Evolutionary conservation across 805 yeast species (phyloP).

Genomic region (Yamadazyma insecticola): DNA sequence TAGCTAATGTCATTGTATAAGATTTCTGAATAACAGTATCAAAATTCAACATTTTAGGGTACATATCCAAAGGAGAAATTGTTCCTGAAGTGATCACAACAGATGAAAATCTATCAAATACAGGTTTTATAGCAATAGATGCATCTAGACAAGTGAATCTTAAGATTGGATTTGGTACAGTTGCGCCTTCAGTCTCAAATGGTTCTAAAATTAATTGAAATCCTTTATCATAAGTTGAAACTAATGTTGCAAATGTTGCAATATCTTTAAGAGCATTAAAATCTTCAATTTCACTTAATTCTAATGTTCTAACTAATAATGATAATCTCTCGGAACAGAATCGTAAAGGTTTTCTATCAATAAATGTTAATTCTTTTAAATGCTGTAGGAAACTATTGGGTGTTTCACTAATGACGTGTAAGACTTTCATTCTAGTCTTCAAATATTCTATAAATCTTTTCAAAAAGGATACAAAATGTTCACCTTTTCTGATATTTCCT

Average conservation of each 20-base stretch:
- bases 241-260: constrained; percentile 94
- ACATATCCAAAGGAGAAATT: constrained; percentile 97
- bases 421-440: constrained; percentile 94
- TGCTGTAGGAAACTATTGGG: constrained; percentile 92
- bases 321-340: constrained; percentile 92
- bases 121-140: constrained; percentile 95
- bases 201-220: constrained; percentile 92
- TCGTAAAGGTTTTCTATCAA: constrained; percentile 84
- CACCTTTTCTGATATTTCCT: constrained; percentile 95
- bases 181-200: constrained; percentile 85
- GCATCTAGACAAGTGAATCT: constrained; percentile 96
- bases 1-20: constrained; percentile 90
- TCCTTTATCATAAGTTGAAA: constrained; percentile 92
- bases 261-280: constrained; percentile 90
- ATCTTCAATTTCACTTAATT: constrained; percentile 84
- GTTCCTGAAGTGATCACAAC: constrained; percentile 97
- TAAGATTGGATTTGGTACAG: constrained; percentile 94
- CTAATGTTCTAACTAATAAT: constrained; percentile 82
- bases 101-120: constrained; percentile 86
- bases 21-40: constrained; percentile 79
- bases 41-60: constrained; percentile 37
- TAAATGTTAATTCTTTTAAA: constrained; percentile 86
- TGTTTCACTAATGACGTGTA: constrained; percentile 97
- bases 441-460: constrained; percentile 90
- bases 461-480: constrained; percentile 90